Conservation (phyloP, 2,329 filamentous ascomycete species). For the Botrytis pseudocinerea region DNA sequence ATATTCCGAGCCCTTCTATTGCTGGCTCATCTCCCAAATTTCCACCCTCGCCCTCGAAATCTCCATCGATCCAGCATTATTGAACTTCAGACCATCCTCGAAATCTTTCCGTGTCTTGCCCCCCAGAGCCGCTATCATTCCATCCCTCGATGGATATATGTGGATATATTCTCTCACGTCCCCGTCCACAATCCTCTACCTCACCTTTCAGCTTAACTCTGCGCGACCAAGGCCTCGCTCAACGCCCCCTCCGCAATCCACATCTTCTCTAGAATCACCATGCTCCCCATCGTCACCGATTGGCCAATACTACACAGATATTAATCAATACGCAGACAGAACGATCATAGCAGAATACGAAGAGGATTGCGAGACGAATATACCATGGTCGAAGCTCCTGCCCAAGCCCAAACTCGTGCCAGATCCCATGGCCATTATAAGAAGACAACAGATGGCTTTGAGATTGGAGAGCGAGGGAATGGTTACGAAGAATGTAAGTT, state of each 20-base stretch:
- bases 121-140: not conserved
- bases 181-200: not conserved
- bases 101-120: not conserved
- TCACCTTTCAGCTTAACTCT: not conserved
- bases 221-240: not conserved
- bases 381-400: conserved; percentile 1
- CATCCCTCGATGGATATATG: not conserved
- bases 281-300: not conserved
- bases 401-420: conserved; percentile 3
- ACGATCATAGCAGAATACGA: not conserved
- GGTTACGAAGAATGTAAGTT: not conserved
- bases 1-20: not conserved
- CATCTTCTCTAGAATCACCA: not conserved
- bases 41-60: conserved; percentile 13
- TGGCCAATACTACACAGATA: not conserved
- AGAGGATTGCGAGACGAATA: not conserved
- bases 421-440: not conserved
- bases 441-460: not conserved
- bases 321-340: not conserved
- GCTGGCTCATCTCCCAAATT: conserved; percentile 3
- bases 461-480: not conserved
- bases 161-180: not conserved
- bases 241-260: not conserved
- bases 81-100: not conserved
- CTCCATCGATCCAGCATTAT: not conserved